Conservation (phyloP, 108 stramenopile genomes). For the Pinguiococcus pyrenoidosus region DNA sequence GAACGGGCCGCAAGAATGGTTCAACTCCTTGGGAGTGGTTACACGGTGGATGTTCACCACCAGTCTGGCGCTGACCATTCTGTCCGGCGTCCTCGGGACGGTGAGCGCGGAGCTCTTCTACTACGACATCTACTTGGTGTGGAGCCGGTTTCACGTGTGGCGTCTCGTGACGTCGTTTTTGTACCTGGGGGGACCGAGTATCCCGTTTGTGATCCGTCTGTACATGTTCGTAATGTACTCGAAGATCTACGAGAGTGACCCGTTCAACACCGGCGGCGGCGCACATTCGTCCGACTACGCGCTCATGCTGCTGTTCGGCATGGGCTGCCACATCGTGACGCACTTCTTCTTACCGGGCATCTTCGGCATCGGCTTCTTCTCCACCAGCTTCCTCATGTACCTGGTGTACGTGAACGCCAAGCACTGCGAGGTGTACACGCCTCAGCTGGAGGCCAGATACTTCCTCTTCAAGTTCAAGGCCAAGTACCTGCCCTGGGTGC, state of each 20-base stretch:
- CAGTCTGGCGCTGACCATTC: slow-evolving; percentile 11
- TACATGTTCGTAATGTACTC: background rate
- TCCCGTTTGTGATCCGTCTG: slow-evolving; percentile 11
- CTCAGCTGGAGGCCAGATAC: slow-evolving; percentile 14
- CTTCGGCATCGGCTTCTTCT: slow-evolving; percentile 5
- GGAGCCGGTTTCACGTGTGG: slow-evolving; percentile 27
- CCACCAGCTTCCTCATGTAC: slow-evolving; percentile 37
- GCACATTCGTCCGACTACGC: slow-evolving; percentile 31
- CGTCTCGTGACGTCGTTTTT: slow-evolving; percentile 15
- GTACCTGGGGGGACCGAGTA: slow-evolving; percentile 12
- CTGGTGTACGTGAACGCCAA: too few relatives aligned
- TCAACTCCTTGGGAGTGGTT: slow-evolving; percentile 15
- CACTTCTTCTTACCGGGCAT: slow-evolving; percentile 11
- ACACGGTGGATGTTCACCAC: slow-evolving; percentile 20
- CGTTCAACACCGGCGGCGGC: slow-evolving; percentile 41
- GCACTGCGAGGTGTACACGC: too few relatives aligned
- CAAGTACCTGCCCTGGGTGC: slow-evolving; percentile 32
- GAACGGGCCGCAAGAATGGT: slow-evolving; percentile 27
- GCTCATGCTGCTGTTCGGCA: slow-evolving; percentile 27
- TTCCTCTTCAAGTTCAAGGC: slow-evolving; percentile 24
- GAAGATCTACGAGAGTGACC: slow-evolving; percentile 28
- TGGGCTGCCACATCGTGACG: slow-evolving; percentile 4
- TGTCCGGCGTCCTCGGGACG: slow-evolving; percentile 3
- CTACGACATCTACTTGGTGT: slow-evolving; percentile 18
- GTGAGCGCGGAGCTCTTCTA: background rate